Conservation (phyloP, 140 eudicot species). For the Bidens hawaiensis region DNA sequence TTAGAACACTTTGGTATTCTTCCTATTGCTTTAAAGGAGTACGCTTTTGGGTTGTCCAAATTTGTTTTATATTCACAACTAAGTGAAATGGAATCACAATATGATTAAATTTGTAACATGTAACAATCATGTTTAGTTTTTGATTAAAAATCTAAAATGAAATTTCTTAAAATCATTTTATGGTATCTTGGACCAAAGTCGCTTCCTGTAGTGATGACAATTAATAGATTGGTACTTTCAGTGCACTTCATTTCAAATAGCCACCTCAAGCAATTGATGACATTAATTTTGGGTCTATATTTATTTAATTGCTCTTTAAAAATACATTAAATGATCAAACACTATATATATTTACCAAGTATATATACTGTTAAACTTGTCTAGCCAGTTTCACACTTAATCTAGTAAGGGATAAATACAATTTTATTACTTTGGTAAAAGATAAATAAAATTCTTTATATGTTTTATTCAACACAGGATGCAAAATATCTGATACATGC, state of each 20-base stretch:
- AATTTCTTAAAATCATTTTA: not conserved
- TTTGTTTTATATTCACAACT: not conserved
- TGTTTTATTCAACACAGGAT: not conserved
- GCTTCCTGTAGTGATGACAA: conserved; percentile 9
- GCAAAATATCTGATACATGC: not conserved
- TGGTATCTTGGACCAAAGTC: conserved; percentile 8
- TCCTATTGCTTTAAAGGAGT: not conserved
- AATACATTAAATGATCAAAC: too few relatives aligned
- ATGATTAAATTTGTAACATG: not conserved
- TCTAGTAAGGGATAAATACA: too few relatives aligned
- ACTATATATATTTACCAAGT: too few relatives aligned
- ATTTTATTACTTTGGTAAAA: too few relatives aligned
- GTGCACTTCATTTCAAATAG: conserved; percentile 9
- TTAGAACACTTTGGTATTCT: not conserved
- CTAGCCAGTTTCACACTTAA: too few relatives aligned
- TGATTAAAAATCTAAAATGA: not conserved
- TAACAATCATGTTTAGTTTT: not conserved
- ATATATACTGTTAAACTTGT: too few relatives aligned
- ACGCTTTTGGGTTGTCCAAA: not conserved
- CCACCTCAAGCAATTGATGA: not conserved
- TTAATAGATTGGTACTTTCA: conserved; percentile 11
- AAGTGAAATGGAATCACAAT: not conserved
- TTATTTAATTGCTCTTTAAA: not conserved
- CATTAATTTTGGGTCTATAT: conserved; percentile 3
- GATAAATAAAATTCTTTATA: too few relatives aligned